Percentiles rank a stretch among this genome's conserved stretches.
Evolutionary conservation across 1,284 basidiomycete species (phyloP).

Genomic region (Chalciporus piperatoides): DNA sequence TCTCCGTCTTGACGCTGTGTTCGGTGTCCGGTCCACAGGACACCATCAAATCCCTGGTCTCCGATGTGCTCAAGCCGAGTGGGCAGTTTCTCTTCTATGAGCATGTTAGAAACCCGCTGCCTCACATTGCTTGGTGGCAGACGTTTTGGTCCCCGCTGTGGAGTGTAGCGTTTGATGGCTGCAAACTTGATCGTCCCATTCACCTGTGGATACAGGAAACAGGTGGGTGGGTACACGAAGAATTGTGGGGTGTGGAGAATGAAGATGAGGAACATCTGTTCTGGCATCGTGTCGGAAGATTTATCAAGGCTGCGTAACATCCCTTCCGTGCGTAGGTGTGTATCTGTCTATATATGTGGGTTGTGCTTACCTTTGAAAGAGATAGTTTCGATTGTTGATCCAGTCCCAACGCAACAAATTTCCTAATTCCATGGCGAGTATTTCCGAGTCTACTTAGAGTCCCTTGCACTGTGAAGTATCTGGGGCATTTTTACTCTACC

Average conservation of each 20-base stretch:
- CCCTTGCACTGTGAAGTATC: not conserved
- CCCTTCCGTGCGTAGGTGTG: not conserved
- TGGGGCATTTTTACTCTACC: no score
- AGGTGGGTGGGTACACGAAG: slow-evolving; percentile 40
- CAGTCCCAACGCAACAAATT: not conserved
- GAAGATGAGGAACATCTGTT: slow-evolving; percentile 52
- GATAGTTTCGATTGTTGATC: not conserved
- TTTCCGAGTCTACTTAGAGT: not conserved
- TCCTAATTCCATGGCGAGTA: not conserved
- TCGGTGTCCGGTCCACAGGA: slow-evolving; percentile 50
- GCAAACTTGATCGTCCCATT: slow-evolving; percentile 54
- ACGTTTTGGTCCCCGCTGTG: slow-evolving; percentile 65
- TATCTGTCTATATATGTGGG: not conserved
- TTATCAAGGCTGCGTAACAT: slow-evolving; percentile 40
- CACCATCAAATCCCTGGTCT: slow-evolving; percentile 42
- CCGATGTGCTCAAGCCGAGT: slow-evolving; percentile 50
- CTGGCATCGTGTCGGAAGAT: slow-evolving; percentile 53
- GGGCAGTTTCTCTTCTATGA: slow-evolving; percentile 62
- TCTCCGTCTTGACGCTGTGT: slow-evolving; percentile 59
- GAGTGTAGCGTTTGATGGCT: slow-evolving; percentile 55
- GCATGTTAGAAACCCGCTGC: slow-evolving; percentile 51
- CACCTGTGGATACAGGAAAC: slow-evolving; percentile 49
- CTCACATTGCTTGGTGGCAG: slow-evolving; percentile 65
- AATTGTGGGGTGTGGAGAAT: slow-evolving; percentile 45
- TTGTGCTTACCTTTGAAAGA: not conserved